Evolutionary conservation across 371 early-diverging fungal species (phyloP).

Genomic region (Polyrhizophydium stewartii): DNA sequence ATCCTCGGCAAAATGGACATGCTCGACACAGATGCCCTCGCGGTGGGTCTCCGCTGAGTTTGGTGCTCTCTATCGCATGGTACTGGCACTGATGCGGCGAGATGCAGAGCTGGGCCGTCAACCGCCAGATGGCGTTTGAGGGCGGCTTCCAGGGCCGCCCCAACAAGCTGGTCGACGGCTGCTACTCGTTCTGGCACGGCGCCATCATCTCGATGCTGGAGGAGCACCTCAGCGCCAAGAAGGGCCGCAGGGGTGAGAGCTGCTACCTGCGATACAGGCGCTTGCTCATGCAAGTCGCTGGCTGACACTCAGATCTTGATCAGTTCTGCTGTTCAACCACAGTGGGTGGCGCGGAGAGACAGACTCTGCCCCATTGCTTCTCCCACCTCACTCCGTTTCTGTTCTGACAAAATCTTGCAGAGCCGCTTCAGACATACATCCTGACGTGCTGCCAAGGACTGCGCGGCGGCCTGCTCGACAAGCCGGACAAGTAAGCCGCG

Average conservation of each 20-base stretch:
- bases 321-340: too few species aligned
- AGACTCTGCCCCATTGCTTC: too few species aligned
- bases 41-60: slow-evolving; percentile 32
- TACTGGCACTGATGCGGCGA: background rate
- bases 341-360: too few species aligned
- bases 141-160: slow-evolving; percentile 96
- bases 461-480: slow-evolving; percentile 86
- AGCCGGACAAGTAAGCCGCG: slow-evolving; percentile 72
- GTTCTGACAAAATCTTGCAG: too few species aligned
- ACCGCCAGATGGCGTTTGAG: slow-evolving; percentile 82
- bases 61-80: slow-evolving; percentile 8
- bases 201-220: slow-evolving; percentile 76
- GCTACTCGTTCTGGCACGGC: slow-evolving; percentile 97
- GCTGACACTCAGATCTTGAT: too few species aligned
- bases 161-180: slow-evolving; percentile 97
- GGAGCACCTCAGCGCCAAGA: background rate
- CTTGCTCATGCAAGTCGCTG: background rate
- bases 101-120: slow-evolving; percentile 62
- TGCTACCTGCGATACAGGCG: background rate
- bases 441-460: slow-evolving; percentile 77
- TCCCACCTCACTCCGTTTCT: too few species aligned
- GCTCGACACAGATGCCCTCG: slow-evolving; percentile 59
- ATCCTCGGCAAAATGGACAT: slow-evolving; percentile 61
- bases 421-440: slow-evolving; percentile 81
- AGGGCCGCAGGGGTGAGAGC: background rate